Percentiles rank a stretch among this genome's conserved stretches.
phyloP scores from a whole-genome alignment of 371 early-diverging fungal genomes.

The Actinomucor elegans region DNA sequence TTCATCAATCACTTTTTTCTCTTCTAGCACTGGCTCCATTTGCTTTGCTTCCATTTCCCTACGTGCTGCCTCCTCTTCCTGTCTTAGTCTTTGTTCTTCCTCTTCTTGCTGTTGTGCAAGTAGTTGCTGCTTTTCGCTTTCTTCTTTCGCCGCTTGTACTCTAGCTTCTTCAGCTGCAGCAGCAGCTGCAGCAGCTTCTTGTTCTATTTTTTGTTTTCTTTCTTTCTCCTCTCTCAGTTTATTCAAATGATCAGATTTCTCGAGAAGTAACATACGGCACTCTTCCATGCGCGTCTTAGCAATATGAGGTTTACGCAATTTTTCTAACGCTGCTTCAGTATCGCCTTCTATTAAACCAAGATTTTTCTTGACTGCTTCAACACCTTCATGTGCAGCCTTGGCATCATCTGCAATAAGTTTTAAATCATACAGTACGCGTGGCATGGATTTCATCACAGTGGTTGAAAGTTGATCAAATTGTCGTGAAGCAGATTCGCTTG shows the following conservation, averaged over 20 bases:
- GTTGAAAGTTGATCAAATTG: constrained; percentile 53
- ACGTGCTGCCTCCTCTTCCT: not conserved
- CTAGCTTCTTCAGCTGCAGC: not conserved
- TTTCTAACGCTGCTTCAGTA: constrained; percentile 53
- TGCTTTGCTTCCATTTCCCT: not conserved
- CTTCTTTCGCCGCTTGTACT: too few species aligned
- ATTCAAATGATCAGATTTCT: constrained; percentile 10
- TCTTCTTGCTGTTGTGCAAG: not conserved
- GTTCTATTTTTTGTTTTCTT: not conserved
- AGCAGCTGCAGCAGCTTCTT: not conserved
- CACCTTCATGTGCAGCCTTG: constrained; percentile 44
- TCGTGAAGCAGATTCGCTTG: constrained; percentile 52
- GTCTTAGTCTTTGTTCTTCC: not conserved
- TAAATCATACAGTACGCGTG: constrained; percentile 66
- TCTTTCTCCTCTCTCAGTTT: not conserved
- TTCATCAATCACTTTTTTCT: constrained; percentile 3
- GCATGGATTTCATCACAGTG: constrained; percentile 54
- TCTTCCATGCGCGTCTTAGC: constrained; percentile 73
- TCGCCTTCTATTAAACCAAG: constrained; percentile 21
- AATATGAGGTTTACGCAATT: constrained; percentile 64
- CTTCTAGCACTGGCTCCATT: not conserved
- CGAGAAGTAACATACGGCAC: constrained; percentile 22
- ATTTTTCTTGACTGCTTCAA: constrained; percentile 49
- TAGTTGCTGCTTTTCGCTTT: not conserved
- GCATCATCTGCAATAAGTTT: constrained; percentile 62